These are phyloP conservation scores for Monilinia fructicola DNA, from an alignment of 2,329 filamentous ascomycete species.

Conservation along the genomic window DNA sequence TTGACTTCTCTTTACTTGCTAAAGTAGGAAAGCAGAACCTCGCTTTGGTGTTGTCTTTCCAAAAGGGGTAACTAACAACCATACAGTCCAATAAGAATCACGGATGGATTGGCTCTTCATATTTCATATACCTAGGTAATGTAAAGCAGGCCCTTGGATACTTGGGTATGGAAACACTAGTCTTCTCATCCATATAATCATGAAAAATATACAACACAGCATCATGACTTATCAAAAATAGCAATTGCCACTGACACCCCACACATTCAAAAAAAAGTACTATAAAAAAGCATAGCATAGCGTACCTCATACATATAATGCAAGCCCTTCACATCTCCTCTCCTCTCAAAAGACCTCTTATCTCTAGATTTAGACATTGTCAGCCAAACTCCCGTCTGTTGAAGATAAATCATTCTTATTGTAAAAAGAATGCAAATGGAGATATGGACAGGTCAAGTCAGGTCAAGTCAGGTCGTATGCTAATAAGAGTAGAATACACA, in stretches of 20 bases:
- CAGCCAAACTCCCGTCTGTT: background rate
- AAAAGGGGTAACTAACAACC: conserved; percentile 4
- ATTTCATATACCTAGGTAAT: too few relatives aligned
- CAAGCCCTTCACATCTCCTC: background rate
- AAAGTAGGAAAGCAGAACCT: conserved; percentile 5
- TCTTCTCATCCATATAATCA: background rate
- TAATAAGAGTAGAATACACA: conserved; percentile 12
- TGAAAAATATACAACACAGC: background rate
- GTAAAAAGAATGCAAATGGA: background rate
- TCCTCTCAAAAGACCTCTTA: background rate
- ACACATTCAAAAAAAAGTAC: background rate
- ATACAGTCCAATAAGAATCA: background rate
- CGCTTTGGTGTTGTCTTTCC: conserved; percentile 10
- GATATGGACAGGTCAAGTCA: background rate
- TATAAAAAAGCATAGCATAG: background rate
- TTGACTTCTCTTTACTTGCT: background rate
- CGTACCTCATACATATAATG: conserved; percentile 4
- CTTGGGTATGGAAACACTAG: background rate
- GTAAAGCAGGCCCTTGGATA: background rate
- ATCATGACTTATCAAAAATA: background rate
- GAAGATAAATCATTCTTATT: background rate
- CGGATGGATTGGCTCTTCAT: background rate
- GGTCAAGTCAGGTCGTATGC: background rate
- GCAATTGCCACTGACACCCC: background rate
- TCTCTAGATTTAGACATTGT: conserved; percentile 11